phyloP scores from a whole-genome alignment of 176 grass and related monocot genomes.

The Musa beccarii region DNA sequence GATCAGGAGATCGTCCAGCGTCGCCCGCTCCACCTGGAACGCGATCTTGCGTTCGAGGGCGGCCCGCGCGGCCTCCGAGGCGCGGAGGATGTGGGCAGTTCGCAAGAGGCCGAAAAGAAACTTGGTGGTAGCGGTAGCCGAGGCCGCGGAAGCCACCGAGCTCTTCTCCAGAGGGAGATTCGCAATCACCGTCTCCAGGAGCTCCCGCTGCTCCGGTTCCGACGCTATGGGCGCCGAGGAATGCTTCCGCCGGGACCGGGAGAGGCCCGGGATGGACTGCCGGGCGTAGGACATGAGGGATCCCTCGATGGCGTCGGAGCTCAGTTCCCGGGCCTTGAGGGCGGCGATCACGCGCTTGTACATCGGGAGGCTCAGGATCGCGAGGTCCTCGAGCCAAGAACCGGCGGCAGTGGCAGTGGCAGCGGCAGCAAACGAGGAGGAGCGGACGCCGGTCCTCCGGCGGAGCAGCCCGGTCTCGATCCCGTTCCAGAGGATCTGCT shows the following conservation, averaged over 20 bases:
- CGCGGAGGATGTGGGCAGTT: slow-evolving; percentile 64
- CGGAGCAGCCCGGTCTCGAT: slow-evolving; percentile 26
- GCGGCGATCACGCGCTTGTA: slow-evolving; percentile 81
- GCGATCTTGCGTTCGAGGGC: slow-evolving; percentile 62
- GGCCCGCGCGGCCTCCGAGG: slow-evolving; percentile 33
- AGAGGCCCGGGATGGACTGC: slow-evolving; percentile 72
- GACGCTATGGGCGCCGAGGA: slow-evolving; percentile 60
- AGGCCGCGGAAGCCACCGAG: slow-evolving; percentile 18
- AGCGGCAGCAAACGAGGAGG: not conserved
- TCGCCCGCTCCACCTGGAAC: slow-evolving; percentile 53
- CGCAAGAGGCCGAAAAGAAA: slow-evolving; percentile 77
- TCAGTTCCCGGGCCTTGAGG: slow-evolving; percentile 38
- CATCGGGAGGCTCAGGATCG: slow-evolving; percentile 58
- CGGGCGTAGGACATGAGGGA: slow-evolving; percentile 72
- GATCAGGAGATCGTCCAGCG: slow-evolving; percentile 75
- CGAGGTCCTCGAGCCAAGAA: slow-evolving; percentile 59
- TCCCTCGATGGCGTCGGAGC: slow-evolving; percentile 50
- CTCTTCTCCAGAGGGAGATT: slow-evolving; percentile 43
- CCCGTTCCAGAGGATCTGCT: slow-evolving; percentile 37
- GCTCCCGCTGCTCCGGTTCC: slow-evolving; percentile 67
- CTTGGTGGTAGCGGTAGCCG: slow-evolving; percentile 35
- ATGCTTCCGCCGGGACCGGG: slow-evolving; percentile 45
- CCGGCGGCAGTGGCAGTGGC: slow-evolving; percentile 17
- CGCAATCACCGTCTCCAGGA: slow-evolving; percentile 67
- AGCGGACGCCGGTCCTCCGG: slow-evolving; percentile 18